These are phyloP conservation scores for Lichtheimia ramosa DNA, from an alignment of 371 early-diverging fungal genomes.

Conservation along the genomic window DNA sequence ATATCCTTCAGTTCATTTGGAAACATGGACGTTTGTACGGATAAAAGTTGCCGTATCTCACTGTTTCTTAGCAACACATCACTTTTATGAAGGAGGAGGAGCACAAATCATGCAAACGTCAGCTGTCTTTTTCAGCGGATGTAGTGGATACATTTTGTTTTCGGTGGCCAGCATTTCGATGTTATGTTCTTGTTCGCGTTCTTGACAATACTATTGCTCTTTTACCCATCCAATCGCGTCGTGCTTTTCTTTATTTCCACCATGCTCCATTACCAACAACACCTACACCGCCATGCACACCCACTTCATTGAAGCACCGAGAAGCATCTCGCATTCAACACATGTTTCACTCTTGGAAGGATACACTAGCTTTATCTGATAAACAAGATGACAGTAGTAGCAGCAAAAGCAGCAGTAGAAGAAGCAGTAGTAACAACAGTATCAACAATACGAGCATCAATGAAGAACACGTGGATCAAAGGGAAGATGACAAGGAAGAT, in stretches of 20 bases:
- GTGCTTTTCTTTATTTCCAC: conserved; percentile 33
- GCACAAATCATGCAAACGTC: too few relatives aligned
- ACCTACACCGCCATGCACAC: background rate
- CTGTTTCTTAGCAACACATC: too few relatives aligned
- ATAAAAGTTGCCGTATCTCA: too few relatives aligned
- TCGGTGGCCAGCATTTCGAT: conserved; percentile 31
- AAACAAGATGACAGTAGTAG: background rate
- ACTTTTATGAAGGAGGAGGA: too few relatives aligned
- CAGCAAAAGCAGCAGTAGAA: background rate
- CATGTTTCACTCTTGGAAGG: conserved; percentile 23
- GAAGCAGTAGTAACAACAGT: background rate
- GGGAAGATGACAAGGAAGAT: background rate
- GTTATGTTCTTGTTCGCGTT: conserved; percentile 31
- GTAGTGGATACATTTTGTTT: conserved; percentile 33
- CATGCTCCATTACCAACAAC: conserved; percentile 17
- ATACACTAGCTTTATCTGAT: conserved; percentile 10
- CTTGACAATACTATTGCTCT: conserved; percentile 28
- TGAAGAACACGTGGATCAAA: background rate
- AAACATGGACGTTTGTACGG: too few relatives aligned
- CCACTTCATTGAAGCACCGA: conserved; percentile 6
- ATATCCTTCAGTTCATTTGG: too few relatives aligned
- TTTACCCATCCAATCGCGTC: conserved; percentile 23
- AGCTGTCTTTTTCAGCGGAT: background rate
- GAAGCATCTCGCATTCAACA: conserved; percentile 10
- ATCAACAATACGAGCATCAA: background rate